Conservation (phyloP, 768 basidiomycete genomes). For the Cytidiella melzeri region DNA sequence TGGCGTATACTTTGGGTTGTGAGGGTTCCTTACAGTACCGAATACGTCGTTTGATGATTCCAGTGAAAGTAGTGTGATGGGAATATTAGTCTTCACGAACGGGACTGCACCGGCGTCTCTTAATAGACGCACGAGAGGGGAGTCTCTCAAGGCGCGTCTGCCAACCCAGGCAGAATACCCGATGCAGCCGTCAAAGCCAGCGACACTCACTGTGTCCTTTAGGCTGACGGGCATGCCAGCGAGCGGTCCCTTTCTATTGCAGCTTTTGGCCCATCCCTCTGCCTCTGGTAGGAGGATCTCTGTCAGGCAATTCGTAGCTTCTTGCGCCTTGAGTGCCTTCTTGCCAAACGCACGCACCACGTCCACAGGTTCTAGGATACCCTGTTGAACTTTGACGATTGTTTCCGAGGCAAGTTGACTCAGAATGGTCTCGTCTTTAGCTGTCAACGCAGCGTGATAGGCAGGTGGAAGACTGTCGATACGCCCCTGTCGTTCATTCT, state of each 20-base stretch:
- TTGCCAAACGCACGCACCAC: slow-evolving; percentile 30
- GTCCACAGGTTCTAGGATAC: slow-evolving; percentile 16
- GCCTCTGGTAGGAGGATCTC: slow-evolving; percentile 24
- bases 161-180: slow-evolving; percentile 38
- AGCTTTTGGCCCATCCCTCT: slow-evolving; percentile 19
- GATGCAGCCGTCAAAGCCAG: slow-evolving; percentile 44
- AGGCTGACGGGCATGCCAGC: slow-evolving; percentile 46
- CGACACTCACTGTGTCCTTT: slow-evolving; percentile 41
- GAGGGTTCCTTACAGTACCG: slow-evolving; percentile 42
- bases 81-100: slow-evolving; percentile 39
- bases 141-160: slow-evolving; percentile 30
- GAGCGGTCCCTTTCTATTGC: slow-evolving; percentile 25
- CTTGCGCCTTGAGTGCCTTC: slow-evolving; percentile 35
- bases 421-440: slow-evolving; percentile 17
- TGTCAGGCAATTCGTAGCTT: slow-evolving; percentile 46
- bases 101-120: slow-evolving; percentile 37
- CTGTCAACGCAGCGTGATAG: slow-evolving; percentile 16
- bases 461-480: slow-evolving; percentile 18
- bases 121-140: slow-evolving; percentile 34
- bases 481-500: slow-evolving; percentile 20
- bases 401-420: slow-evolving; percentile 17
- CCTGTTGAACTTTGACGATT: slow-evolving; percentile 18
- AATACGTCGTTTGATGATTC: slow-evolving; percentile 40
- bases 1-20: slow-evolving; percentile 31
- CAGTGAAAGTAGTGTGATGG: slow-evolving; percentile 35